phyloP scores from a whole-genome alignment of 768 basidiomycete species.

The Gymnopilus junonius region DNA sequence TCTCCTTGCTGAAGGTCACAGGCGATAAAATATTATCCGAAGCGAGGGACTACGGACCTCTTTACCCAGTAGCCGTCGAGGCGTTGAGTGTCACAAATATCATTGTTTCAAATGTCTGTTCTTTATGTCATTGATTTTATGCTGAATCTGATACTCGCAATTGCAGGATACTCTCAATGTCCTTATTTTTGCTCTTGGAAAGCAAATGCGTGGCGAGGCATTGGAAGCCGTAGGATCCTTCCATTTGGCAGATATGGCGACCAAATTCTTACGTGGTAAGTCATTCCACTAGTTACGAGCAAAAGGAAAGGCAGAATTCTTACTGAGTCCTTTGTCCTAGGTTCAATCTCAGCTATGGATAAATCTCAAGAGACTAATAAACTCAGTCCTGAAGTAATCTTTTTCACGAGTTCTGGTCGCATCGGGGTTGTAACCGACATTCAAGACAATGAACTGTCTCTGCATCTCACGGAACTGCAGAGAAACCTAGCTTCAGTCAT shows the following conservation, averaged over 20 bases:
- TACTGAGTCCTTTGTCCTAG: slow-evolving; percentile 36
- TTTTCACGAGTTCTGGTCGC: slow-evolving; percentile 78
- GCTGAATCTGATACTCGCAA: not conserved
- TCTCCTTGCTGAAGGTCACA: slow-evolving; percentile 65
- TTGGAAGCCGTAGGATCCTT: slow-evolving; percentile 74
- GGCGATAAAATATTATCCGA: slow-evolving; percentile 51
- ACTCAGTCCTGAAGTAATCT: slow-evolving; percentile 65
- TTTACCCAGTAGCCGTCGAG: slow-evolving; percentile 75
- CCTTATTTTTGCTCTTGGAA: slow-evolving; percentile 60
- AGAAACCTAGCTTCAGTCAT: slow-evolving; percentile 70
- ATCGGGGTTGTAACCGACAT: slow-evolving; percentile 77
- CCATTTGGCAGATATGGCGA: slow-evolving; percentile 78
- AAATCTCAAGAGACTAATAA: slow-evolving; percentile 38
- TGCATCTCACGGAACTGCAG: slow-evolving; percentile 72
- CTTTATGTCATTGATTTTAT: not conserved
- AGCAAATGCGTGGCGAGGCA: slow-evolving; percentile 41
- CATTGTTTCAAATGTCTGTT: slow-evolving; percentile 74
- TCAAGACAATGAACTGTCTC: slow-evolving; percentile 49
- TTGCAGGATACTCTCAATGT: slow-evolving; percentile 70
- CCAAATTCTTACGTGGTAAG: slow-evolving; percentile 72
- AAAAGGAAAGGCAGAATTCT: slow-evolving; percentile 7
- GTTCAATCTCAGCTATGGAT: slow-evolving; percentile 55
- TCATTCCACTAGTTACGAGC: not conserved
- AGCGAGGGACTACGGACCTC: slow-evolving; percentile 75
- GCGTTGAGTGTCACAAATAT: slow-evolving; percentile 56